Conservation (phyloP, 1,284 basidiomycete species). For the Naganishia sp. region DNA sequence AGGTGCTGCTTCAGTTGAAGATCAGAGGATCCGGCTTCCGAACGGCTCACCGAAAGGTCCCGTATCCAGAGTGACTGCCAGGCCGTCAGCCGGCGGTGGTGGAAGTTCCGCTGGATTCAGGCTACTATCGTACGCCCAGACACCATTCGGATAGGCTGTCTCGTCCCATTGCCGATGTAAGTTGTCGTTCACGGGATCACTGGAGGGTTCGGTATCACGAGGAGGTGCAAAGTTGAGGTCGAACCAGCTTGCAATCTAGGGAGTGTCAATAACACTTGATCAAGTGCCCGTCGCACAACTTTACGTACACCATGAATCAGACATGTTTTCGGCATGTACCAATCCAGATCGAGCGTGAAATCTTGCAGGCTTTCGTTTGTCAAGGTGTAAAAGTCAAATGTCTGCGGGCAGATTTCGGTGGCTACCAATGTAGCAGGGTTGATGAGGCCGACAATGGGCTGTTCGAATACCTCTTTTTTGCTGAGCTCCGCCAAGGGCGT, state of each 20-base stretch:
- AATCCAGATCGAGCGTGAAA: constrained; percentile 50
- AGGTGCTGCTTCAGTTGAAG: background rate
- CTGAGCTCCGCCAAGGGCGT: constrained; percentile 46
- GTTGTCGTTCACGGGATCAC: constrained; percentile 21
- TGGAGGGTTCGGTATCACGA: constrained; percentile 9
- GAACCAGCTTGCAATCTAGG: constrained; percentile 53
- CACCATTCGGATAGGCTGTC: constrained; percentile 1
- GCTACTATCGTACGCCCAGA: constrained; percentile 41
- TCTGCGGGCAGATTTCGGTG: constrained; percentile 43
- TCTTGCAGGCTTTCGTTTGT: constrained; percentile 48
- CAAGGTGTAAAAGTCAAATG: constrained; percentile 53
- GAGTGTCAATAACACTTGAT: background rate
- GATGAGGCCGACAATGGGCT: constrained; percentile 55
- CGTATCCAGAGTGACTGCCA: constrained; percentile 49
- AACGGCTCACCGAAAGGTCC: constrained; percentile 46
- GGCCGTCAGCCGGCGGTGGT: constrained; percentile 43
- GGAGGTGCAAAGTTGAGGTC: constrained; percentile 49
- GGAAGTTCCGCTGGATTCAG: constrained; percentile 50
- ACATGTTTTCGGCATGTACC: constrained; percentile 48
- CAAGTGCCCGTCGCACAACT: background rate
- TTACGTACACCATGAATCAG: constrained; percentile 49
- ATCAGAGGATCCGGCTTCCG: background rate
- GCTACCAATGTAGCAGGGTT: constrained; percentile 49
- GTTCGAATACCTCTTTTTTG: constrained; percentile 50
- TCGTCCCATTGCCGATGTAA: constrained; percentile 28